Conservation (phyloP, 139 green algal species). For the Chlamydomonas sp. region DNA sequence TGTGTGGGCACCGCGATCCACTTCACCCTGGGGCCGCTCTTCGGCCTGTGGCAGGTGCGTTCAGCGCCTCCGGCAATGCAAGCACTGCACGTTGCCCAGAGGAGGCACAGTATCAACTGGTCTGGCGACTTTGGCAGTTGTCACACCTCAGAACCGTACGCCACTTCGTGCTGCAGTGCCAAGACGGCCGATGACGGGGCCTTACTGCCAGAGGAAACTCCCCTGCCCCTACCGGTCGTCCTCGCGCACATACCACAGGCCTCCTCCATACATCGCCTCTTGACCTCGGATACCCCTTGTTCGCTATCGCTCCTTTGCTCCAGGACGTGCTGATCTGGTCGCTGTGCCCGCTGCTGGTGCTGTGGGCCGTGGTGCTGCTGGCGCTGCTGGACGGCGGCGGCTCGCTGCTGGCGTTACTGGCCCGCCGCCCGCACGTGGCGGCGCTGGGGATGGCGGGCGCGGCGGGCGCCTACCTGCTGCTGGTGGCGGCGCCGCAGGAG, state of each 20-base stretch:
- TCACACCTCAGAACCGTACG: too few species aligned
- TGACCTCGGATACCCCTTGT: not conserved
- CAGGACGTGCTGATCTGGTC: conserved; percentile 23
- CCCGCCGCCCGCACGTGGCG: not conserved
- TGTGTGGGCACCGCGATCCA: not conserved
- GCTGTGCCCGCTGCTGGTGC: not conserved
- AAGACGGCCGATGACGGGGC: too few species aligned
- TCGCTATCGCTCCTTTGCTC: not conserved
- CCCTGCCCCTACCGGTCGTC: not conserved
- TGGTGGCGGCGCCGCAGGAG: conserved; percentile 1
- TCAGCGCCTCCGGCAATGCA: too few species aligned
- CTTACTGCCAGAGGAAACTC: too few species aligned
- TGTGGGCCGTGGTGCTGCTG: conserved; percentile 2
- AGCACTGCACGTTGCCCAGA: too few species aligned
- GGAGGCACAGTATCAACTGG: too few species aligned
- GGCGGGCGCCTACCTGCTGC: not conserved
- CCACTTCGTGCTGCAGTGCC: too few species aligned
- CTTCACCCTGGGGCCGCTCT: not conserved
- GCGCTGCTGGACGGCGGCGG: conserved; percentile 1
- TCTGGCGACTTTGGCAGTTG: too few species aligned
- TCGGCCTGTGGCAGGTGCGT: conserved; percentile 18
- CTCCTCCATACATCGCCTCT: not conserved
- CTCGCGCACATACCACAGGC: not conserved
- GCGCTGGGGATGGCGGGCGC: not conserved
- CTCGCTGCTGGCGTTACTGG: not conserved